phyloP scores from a whole-genome alignment of 2,329 filamentous ascomycete genomes.

The Daldinia sp. region DNA sequence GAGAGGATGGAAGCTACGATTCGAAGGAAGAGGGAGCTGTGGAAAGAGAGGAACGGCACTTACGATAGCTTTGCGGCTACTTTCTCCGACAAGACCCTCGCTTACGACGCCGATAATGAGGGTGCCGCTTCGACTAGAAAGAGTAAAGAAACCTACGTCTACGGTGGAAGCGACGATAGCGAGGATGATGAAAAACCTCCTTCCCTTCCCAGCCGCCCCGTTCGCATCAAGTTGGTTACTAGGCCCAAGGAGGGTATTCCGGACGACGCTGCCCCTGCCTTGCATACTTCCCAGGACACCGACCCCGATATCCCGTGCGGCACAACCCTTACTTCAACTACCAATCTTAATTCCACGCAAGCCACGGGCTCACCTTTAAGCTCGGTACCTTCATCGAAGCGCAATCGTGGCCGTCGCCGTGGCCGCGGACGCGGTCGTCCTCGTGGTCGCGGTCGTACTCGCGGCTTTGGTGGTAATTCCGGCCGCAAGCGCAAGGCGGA shows the following conservation, averaged over 20 bases:
- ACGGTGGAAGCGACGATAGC: neutral
- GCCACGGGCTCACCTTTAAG: neutral
- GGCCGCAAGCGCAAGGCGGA: constrained; percentile 1
- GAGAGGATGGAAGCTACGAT: constrained; percentile 10
- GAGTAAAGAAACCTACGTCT: neutral
- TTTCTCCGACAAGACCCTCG: neutral
- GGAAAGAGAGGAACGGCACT: neutral
- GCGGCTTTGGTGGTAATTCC: neutral
- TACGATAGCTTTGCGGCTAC: neutral
- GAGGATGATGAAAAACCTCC: neutral
- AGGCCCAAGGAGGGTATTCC: neutral
- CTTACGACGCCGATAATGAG: neutral
- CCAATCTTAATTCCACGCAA: neutral
- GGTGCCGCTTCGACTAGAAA: neutral
- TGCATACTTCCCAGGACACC: neutral
- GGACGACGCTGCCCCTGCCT: neutral
- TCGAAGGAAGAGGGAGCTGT: neutral
- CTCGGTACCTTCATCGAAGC: neutral
- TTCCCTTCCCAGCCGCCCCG: neutral
- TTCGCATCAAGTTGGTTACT: constrained; percentile 2
- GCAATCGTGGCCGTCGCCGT: neutral
- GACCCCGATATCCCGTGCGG: neutral
- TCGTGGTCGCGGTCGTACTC: neutral
- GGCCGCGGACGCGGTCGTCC: neutral
- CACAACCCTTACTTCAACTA: neutral